Evolutionary conservation across 2,329 filamentous ascomycete genomes (phyloP), one percentile per base, ranked within the genome.

Genomic region (Tympanopsis confertula): DNA sequence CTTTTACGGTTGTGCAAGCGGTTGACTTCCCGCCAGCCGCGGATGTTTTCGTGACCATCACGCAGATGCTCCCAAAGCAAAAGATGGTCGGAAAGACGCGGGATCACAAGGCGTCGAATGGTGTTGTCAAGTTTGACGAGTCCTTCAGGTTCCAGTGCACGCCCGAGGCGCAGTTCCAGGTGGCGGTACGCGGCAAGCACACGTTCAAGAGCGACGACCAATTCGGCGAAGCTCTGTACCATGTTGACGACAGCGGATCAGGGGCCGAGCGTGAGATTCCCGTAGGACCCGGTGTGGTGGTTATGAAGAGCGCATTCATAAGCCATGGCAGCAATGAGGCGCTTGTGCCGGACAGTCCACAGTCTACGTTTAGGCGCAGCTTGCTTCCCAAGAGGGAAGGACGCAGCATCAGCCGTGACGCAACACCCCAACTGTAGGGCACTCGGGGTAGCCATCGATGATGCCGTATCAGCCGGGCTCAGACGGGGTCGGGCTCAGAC

Each of bases 1-100:
- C 69, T 39, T 86, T 98, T 54, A 84, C 80, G 2, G 66, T 98
- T 13, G 62, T 94, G 12, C 82, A 82, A 3, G 86, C 88, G 1
- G 68, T 74, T 3, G 86, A 83, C 20, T 98, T 80, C 58, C 82
- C 86, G 13, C 62, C 78, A 2, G 75, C 75, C 5, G 71, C 85
- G 4, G 86, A 93, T 52, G 63, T 94, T n/a, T 87, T 86, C 50
- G 74, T 94, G 35, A 62, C 74, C 41, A 63, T 94, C 46, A 78
- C 76, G 39, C 76, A 84, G 47, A 54, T 84, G 24, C 65, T 68
- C 3, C 61, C 76, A 35, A 88, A 82, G 59, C 72, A 66, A 36
- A 95, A 91, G 63, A 74, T 82, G 35, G 66, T 98, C 35, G 79
- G 88, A 62, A 95, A 96, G 67, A 95, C 88, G 15, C 94, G 94